phyloP scores from a whole-genome alignment of 176 grass and related monocot species.

The Miscanthus lutarioriparius region DNA sequence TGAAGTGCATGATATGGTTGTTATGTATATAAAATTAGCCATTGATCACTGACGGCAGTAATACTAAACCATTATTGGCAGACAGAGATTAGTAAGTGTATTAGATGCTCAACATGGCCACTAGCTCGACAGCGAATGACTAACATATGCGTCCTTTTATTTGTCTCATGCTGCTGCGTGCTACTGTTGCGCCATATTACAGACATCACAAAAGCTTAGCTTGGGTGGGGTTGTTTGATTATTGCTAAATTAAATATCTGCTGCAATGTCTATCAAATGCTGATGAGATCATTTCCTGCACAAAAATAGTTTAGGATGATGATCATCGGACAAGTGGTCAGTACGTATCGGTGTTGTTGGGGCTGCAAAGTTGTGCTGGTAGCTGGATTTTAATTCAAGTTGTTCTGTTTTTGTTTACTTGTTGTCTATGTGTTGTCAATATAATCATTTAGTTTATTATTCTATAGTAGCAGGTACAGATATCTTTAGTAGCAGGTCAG shows the following conservation, averaged over 20 bases:
- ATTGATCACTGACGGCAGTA: neutral
- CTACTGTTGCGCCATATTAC: slow-evolving; percentile 5
- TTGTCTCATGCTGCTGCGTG: slow-evolving; percentile 43
- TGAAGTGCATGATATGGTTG: slow-evolving; percentile 20
- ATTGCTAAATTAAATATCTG: slow-evolving; percentile 20
- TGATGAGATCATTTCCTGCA: neutral
- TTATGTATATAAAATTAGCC: neutral
- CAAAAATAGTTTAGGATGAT: neutral
- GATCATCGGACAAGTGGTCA: neutral
- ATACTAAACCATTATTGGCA: neutral
- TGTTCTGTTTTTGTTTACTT: slow-evolving; percentile 2
- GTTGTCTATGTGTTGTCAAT: neutral
- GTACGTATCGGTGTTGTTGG: neutral
- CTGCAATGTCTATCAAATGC: neutral
- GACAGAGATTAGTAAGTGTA: neutral
- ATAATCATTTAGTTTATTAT: neutral
- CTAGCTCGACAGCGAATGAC: slow-evolving; percentile 13
- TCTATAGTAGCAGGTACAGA: no score
- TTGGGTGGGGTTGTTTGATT: neutral
- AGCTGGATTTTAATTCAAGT: neutral
- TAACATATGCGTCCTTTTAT: slow-evolving; percentile 10
- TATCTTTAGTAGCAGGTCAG: no score
- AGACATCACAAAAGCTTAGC: neutral
- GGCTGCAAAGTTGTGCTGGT: neutral
- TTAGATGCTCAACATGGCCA: slow-evolving; percentile 33